Evolutionary conservation across 116 monocot genomes (phyloP).

Genomic region (Trichopus zeylanicus): DNA sequence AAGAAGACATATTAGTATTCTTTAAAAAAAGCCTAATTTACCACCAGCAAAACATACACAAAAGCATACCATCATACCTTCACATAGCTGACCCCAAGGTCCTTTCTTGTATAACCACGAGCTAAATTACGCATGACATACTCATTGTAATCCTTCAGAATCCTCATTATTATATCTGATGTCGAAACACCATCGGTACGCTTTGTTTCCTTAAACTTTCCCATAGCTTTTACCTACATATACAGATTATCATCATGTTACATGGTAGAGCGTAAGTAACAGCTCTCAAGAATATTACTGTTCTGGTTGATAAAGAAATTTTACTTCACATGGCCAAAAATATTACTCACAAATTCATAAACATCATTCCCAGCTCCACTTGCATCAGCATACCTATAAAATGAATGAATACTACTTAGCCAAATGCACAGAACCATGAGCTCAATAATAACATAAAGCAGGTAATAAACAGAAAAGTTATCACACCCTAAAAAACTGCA

Average conservation of each 20-base stretch:
- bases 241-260: neutral
- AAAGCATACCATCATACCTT: slow-evolving; percentile 26
- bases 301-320: too few relatives aligned
- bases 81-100: slow-evolving; percentile 82
- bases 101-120: slow-evolving; percentile 75
- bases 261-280: too few relatives aligned
- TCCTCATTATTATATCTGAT: slow-evolving; percentile 88
- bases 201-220: slow-evolving; percentile 84
- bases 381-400: slow-evolving; percentile 47
- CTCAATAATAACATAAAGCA: neutral
- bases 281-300: too few relatives aligned
- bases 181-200: slow-evolving; percentile 80
- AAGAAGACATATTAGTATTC: too few relatives aligned
- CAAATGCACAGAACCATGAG: neutral
- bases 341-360: slow-evolving; percentile 46
- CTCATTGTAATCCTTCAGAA: slow-evolving; percentile 75
- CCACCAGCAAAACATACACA: neutral
- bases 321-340: neutral
- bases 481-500: neutral
- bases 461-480: neutral
- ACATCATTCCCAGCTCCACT: slow-evolving; percentile 61
- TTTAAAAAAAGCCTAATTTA: neutral
- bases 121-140: slow-evolving; percentile 88
- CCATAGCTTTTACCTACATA: slow-evolving; percentile 57
- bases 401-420: slow-evolving; percentile 3